phyloP scores from a whole-genome alignment of 2,329 filamentous ascomycete genomes.

The Corinectria fuckeliana region DNA sequence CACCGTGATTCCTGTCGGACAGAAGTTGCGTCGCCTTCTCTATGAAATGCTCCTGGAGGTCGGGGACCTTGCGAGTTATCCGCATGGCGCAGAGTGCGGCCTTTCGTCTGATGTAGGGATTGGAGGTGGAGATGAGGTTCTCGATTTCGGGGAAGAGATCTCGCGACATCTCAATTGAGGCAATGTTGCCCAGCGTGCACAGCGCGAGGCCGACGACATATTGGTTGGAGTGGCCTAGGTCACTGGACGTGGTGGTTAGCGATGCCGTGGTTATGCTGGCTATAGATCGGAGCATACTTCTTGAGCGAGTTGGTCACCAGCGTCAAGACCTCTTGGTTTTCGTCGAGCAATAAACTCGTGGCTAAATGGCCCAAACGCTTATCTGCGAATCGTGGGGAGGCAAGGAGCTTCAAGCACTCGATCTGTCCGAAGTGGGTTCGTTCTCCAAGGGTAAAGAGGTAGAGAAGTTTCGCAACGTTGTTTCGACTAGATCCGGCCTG shows the following conservation, averaged over 20 bases:
- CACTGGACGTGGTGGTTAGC: slow-evolving; percentile 60
- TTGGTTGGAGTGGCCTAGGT: slow-evolving; percentile 95
- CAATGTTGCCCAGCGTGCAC: slow-evolving; percentile 96
- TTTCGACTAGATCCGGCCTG: slow-evolving; percentile 71
- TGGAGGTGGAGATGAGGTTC: slow-evolving; percentile 86
- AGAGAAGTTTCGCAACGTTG: slow-evolving; percentile 97
- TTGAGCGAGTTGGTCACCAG: slow-evolving; percentile 97
- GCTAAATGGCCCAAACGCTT: slow-evolving; percentile 95
- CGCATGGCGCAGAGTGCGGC: slow-evolving; percentile 98
- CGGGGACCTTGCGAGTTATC: slow-evolving; percentile 97
- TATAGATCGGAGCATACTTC: slow-evolving; percentile 66
- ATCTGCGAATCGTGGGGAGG: slow-evolving; percentile 96
- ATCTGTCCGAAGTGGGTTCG: slow-evolving; percentile 99
- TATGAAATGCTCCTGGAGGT: slow-evolving; percentile 94
- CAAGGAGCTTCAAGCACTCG: slow-evolving; percentile 96
- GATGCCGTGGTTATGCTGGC: neutral
- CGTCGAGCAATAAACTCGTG: slow-evolving; percentile 93
- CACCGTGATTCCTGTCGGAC: slow-evolving; percentile 93
- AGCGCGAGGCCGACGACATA: slow-evolving; percentile 97
- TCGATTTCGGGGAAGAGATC: slow-evolving; percentile 97
- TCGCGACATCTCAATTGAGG: slow-evolving; percentile 96
- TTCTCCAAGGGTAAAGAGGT: slow-evolving; percentile 97
- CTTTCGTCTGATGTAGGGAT: slow-evolving; percentile 98
- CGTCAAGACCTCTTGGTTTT: slow-evolving; percentile 98
- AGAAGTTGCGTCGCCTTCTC: slow-evolving; percentile 91